Evolutionary conservation across 169 alveolate species (phyloP).

Genomic region (Babesia ovata): DNA sequence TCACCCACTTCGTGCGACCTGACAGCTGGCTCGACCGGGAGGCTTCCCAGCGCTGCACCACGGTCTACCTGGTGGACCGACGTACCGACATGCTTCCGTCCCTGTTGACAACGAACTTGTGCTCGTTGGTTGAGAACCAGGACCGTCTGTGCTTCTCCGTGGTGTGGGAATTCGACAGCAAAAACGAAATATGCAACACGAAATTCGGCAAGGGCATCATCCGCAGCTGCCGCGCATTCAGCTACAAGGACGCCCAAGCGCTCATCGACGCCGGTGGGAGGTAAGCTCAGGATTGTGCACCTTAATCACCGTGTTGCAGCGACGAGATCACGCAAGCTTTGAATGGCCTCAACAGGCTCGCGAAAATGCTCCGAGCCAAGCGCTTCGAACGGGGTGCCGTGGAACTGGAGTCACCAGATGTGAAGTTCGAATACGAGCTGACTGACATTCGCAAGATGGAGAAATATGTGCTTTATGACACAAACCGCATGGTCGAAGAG

Average conservation of each 20-base stretch:
- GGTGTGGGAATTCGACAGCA: slow-evolving; percentile 90
- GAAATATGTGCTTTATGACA: slow-evolving; percentile 75
- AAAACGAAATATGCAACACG: slow-evolving; percentile 81
- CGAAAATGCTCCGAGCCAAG: slow-evolving; percentile 83
- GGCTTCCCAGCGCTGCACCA: slow-evolving; percentile 96
- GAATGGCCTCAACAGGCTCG: slow-evolving; percentile 83
- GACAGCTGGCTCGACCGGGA: slow-evolving; percentile 95
- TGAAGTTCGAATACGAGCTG: slow-evolving; percentile 86
- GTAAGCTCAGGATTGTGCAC: slow-evolving; percentile 60
- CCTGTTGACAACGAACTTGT: slow-evolving; percentile 92
- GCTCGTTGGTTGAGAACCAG: slow-evolving; percentile 89
- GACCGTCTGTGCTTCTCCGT: slow-evolving; percentile 94
- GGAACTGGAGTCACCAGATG: slow-evolving; percentile 92
- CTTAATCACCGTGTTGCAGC: slow-evolving; percentile 21
- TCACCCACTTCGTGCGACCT: slow-evolving; percentile 95
- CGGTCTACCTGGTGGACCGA: slow-evolving; percentile 96
- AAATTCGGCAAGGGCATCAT: slow-evolving; percentile 88
- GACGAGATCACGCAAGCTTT: slow-evolving; percentile 81
- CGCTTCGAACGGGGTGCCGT: slow-evolving; percentile 94
- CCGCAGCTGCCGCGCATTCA: slow-evolving; percentile 88
- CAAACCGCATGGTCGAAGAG: slow-evolving; percentile 90
- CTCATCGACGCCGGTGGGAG: slow-evolving; percentile 81
- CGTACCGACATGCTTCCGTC: slow-evolving; percentile 99
- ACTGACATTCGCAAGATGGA: slow-evolving; percentile 73
- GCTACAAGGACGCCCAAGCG: slow-evolving; percentile 89